A percentile compares a stretch with the other conserved stretches of the same genome.
These are phyloP conservation scores for Ceriops decandra DNA, from an alignment of 345 rosid species.

Conservation along the genomic window DNA sequence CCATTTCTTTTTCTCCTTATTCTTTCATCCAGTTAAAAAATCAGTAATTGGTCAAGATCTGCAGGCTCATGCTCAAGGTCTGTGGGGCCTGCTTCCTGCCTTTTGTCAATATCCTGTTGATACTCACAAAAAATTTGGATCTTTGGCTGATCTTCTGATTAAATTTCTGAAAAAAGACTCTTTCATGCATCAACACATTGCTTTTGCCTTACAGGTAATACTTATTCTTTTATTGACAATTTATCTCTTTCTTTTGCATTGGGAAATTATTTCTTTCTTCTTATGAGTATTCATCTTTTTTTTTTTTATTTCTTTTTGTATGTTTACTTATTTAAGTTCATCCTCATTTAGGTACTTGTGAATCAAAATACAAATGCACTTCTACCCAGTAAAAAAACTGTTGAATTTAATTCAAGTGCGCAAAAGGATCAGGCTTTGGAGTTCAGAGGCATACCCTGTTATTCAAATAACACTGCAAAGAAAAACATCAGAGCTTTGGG, in stretches of 20 bases:
- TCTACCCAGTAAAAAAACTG: slow-evolving; percentile 26
- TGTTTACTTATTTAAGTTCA: not conserved
- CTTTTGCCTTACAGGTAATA: slow-evolving; percentile 68
- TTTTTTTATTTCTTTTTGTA: not conserved
- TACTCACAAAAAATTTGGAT: slow-evolving; percentile 40
- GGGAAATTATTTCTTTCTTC: slow-evolving; percentile 1
- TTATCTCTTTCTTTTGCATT: not conserved
- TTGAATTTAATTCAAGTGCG: slow-evolving; percentile 22
- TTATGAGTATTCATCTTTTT: not conserved
- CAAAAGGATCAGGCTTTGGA: slow-evolving; percentile 35
- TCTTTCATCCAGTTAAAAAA: slow-evolving; percentile 56
- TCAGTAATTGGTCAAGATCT: slow-evolving; percentile 53
- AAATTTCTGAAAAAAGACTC: slow-evolving; percentile 50
- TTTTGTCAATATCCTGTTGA: slow-evolving; percentile 78
- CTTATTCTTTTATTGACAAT: slow-evolving; percentile 4
- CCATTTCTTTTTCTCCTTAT: slow-evolving; percentile 1
- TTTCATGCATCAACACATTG: slow-evolving; percentile 62
- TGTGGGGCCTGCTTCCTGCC: slow-evolving; percentile 71
- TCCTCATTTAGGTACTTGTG: slow-evolving; percentile 55
- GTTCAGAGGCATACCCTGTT: slow-evolving; percentile 31
- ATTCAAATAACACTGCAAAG: slow-evolving; percentile 63
- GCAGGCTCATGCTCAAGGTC: slow-evolving; percentile 58
- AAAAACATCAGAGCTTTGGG: slow-evolving; percentile 67
- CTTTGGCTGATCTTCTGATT: slow-evolving; percentile 60
- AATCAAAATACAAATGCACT: slow-evolving; percentile 58